phyloP scores from a whole-genome alignment of 179 eudicot genomes.

The Heliamphora pulchella region DNA sequence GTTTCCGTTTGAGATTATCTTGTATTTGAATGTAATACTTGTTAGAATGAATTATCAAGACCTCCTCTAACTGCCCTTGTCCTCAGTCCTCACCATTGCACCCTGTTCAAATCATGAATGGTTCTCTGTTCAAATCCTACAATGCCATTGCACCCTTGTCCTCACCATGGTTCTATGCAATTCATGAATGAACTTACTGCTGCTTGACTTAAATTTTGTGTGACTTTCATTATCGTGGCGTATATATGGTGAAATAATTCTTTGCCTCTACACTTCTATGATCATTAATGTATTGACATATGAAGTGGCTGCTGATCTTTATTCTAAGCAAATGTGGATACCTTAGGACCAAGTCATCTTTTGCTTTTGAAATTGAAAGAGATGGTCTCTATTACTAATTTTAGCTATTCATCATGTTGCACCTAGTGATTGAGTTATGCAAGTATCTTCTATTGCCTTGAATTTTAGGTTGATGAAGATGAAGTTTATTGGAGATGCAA shows the following conservation, averaged over 20 bases:
- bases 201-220: not conserved
- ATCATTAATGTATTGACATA: not conserved
- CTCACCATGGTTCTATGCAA: not conserved
- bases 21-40: not conserved
- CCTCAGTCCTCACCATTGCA: not conserved
- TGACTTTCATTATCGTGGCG: not conserved
- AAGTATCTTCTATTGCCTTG: constrained; percentile 4
- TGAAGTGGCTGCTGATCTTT: not conserved
- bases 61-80: not conserved
- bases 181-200: constrained; percentile 2
- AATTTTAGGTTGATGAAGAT: constrained; percentile 62
- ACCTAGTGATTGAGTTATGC: not conserved
- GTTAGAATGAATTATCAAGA: not conserved
- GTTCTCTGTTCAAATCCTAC: constrained; percentile 8
- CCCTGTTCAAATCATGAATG: too few relatives aligned
- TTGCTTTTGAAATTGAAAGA: not conserved
- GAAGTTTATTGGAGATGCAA: constrained; percentile 42
- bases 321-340: not conserved
- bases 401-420: not conserved
- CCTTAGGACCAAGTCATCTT: not conserved
- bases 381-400: not conserved
- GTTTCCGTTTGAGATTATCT: not conserved
- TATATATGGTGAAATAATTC: not conserved
- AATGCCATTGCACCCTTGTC: not conserved
- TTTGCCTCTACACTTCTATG: not conserved